Evolutionary conservation across 2,329 filamentous ascomycete species (phyloP), one percentile per base, ranked within the genome.

Genomic region (Xylariomycetidae sp.): DNA sequence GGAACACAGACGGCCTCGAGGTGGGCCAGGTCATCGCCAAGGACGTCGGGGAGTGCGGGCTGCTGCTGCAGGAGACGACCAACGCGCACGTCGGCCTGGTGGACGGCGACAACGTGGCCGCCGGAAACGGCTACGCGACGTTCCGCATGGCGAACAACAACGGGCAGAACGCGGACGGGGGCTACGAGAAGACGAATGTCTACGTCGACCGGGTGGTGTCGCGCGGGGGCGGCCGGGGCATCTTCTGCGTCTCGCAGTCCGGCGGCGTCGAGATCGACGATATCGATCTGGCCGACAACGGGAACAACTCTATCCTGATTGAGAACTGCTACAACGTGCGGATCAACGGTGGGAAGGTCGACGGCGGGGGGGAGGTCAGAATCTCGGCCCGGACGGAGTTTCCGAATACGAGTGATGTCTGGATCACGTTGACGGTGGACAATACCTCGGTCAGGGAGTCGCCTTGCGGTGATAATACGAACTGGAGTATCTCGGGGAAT

Each of bases 291-390:
- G 62, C 69, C 0, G 55, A 59, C 42, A 77, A 75, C 30, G 72
- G 65, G 0, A 74, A 72, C 48, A 77, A 77, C 36, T 67, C 73
- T 1, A 62, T 77, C 14, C 59, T 78, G 2, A 69, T 78, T 17
- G 73, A 78, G 61, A 78, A 78, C 52, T 77, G 74, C 57, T 77
- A 77, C 50, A 71, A 72, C 32, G 41, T 78, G 19, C 53, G 57
- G 2, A 74, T 77, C 48, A 54, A 49, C 2, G 64, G 65, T 13
- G 74, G 74, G 1, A 69, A 60, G 3, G 66, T 78, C 16, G 66
- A 63, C 16, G 69, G 72, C 2, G 73, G 74, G 1, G 74, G 74
- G 1, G 72, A 77, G 51, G 72, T 77, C 6, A 61, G 74, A 3
- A 42, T 77, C 10, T 53, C 72, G 2, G 72, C 73, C 2, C 59